Evolutionary conservation across 2,329 filamentous ascomycete species (phyloP).

Genomic region (Lomentospora prolificans): DNA sequence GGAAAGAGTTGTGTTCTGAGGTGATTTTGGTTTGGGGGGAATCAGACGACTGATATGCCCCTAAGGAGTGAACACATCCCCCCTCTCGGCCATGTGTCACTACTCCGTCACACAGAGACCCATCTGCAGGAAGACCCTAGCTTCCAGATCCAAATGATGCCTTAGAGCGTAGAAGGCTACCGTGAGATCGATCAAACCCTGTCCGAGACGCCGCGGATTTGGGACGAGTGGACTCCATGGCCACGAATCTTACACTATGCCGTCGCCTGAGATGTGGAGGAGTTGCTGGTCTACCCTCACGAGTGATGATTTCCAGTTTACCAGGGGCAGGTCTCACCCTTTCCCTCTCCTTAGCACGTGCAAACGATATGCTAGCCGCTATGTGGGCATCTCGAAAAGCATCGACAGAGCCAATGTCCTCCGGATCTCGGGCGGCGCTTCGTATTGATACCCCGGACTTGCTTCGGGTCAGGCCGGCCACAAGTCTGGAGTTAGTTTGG

Average conservation of each 20-base stretch:
- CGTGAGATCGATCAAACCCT: slow-evolving; percentile 10
- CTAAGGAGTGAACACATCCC: not conserved
- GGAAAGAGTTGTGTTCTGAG: too few relatives aligned
- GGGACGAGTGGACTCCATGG: slow-evolving; percentile 20
- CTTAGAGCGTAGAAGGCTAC: not conserved
- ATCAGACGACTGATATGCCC: not conserved
- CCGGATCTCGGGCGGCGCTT: slow-evolving; percentile 30
- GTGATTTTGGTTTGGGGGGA: too few relatives aligned
- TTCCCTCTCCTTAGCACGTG: slow-evolving; percentile 35
- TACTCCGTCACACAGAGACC: not conserved
- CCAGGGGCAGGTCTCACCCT: slow-evolving; percentile 23
- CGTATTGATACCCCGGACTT: slow-evolving; percentile 42
- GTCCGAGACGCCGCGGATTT: slow-evolving; percentile 21
- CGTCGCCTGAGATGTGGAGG: slow-evolving; percentile 26
- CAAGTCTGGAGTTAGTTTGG: slow-evolving; percentile 36
- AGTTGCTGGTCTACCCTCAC: not conserved
- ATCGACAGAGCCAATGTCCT: slow-evolving; percentile 36
- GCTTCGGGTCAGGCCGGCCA: slow-evolving; percentile 34
- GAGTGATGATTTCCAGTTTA: slow-evolving; percentile 15
- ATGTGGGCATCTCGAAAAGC: slow-evolving; percentile 51
- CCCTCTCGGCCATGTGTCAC: not conserved
- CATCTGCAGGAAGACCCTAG: too few relatives aligned
- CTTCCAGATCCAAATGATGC: too few relatives aligned
- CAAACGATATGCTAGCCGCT: slow-evolving; percentile 52
- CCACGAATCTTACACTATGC: slow-evolving; percentile 48